phyloP scores from a whole-genome alignment of 306 rosid species.

The Sesbania bispinosa region DNA sequence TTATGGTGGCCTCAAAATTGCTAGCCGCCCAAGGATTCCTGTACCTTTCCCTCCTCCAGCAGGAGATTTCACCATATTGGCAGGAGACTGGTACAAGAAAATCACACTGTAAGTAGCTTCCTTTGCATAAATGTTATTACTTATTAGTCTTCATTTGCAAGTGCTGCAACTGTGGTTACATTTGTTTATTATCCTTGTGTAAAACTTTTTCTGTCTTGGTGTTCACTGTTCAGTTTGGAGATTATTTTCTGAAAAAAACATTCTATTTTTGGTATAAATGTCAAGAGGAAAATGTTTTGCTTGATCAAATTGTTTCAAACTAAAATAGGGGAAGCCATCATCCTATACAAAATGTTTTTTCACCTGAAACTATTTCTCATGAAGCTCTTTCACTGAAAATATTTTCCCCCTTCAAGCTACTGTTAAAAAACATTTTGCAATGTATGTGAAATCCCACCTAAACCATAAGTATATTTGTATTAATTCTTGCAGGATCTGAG shows the following conservation, averaged over 20 bases:
- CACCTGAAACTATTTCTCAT: not conserved
- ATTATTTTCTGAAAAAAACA: no score
- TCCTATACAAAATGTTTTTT: not conserved
- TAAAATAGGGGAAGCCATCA: no score
- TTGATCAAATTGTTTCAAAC: no score
- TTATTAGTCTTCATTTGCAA: not conserved
- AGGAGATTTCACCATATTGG: constrained; percentile 68
- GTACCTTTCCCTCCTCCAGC: constrained; percentile 87
- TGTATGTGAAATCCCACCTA: not conserved
- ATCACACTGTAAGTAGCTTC: constrained; percentile 67
- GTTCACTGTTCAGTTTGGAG: no score
- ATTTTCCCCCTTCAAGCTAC: not conserved
- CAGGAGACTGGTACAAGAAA: constrained; percentile 88
- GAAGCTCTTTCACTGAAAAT: not conserved
- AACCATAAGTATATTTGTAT: not conserved
- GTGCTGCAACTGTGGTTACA: not conserved
- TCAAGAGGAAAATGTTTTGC: no score
- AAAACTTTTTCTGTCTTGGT: no score
- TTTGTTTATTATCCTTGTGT: no score
- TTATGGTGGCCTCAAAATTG: constrained; percentile 71
- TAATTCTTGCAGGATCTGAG: constrained; percentile 54
- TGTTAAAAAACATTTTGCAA: no score
- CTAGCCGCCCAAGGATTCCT: constrained; percentile 71
- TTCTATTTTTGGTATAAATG: not conserved
- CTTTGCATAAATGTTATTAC: not conserved